These are phyloP conservation scores for Alectoria sarmentosa DNA, from an alignment of 495 filamentous ascomycete genomes.

Conservation along the genomic window DNA sequence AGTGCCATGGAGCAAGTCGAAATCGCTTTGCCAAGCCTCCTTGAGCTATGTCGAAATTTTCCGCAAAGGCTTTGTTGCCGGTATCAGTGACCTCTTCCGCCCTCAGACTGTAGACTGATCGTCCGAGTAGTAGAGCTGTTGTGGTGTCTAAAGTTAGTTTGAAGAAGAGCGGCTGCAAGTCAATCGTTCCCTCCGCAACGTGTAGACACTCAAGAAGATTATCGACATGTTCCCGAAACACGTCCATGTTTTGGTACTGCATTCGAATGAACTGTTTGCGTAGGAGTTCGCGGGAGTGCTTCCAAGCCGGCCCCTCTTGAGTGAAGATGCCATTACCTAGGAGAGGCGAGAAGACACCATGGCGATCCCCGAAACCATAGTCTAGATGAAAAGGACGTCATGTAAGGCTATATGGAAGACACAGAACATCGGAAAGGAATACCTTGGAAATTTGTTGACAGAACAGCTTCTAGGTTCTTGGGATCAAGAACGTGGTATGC, in stretches of 20 bases:
- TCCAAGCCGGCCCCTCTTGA: slow-evolving; percentile 46
- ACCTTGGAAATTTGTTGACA: slow-evolving; percentile 32
- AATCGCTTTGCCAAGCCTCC: slow-evolving; percentile 35
- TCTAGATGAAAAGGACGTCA: slow-evolving; percentile 14
- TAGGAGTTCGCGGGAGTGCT: slow-evolving; percentile 43
- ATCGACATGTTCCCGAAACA: slow-evolving; percentile 41
- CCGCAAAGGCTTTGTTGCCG: slow-evolving; percentile 31
- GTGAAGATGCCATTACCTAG: slow-evolving; percentile 32
- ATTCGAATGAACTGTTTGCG: slow-evolving; percentile 37
- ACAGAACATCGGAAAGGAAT: background rate
- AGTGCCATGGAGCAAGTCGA: slow-evolving; percentile 35
- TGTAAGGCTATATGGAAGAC: background rate
- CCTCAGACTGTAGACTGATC: slow-evolving; percentile 34
- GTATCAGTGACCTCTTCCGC: slow-evolving; percentile 21
- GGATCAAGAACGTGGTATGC: slow-evolving; percentile 30
- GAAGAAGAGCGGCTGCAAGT: slow-evolving; percentile 44
- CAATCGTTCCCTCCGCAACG: slow-evolving; percentile 29
- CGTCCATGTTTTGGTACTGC: slow-evolving; percentile 35
- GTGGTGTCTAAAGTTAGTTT: slow-evolving; percentile 33
- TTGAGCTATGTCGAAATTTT: slow-evolving; percentile 35
- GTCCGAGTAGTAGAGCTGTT: slow-evolving; percentile 30
- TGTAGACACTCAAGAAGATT: slow-evolving; percentile 37
- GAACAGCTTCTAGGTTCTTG: slow-evolving; percentile 32
- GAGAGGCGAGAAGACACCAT: slow-evolving; percentile 30
- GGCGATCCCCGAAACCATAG: slow-evolving; percentile 32